These are phyloP conservation scores for Copromyces sp. DNA, from an alignment of 495 filamentous ascomycete genomes.

Conservation along the genomic window DNA sequence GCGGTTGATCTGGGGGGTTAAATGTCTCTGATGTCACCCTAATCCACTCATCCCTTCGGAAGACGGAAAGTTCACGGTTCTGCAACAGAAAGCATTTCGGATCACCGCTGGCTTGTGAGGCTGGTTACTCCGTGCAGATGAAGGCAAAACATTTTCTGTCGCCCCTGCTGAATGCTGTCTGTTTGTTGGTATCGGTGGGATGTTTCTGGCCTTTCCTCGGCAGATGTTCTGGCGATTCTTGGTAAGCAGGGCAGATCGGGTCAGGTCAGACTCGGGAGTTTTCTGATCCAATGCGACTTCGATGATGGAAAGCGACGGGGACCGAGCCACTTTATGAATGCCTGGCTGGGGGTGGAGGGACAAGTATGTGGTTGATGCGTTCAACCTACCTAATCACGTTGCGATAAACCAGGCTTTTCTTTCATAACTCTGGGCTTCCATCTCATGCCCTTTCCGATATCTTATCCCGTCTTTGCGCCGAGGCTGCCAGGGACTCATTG, in stretches of 20 bases:
- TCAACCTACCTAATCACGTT: not conserved
- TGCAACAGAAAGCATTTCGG: not conserved
- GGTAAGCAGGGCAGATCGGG: not conserved
- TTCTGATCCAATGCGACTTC: too few species aligned
- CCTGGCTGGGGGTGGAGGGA: not conserved
- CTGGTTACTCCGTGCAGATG: not conserved
- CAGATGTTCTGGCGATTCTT: not conserved
- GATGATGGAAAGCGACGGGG: too few species aligned
- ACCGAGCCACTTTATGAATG: not conserved
- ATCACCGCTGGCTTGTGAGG: not conserved
- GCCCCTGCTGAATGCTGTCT: not conserved
- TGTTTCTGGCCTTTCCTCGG: not conserved
- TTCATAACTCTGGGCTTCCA: too few species aligned
- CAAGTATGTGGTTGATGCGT: not conserved
- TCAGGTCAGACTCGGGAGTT: not conserved
- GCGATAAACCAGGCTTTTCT: too few species aligned
- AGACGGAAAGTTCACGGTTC: not conserved
- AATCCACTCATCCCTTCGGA: not conserved
- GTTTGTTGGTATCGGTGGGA: not conserved
- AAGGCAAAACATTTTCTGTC: not conserved
- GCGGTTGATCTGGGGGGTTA: not conserved
- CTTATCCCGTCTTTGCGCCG: too few species aligned
- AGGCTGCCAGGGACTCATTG: too few species aligned
- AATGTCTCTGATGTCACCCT: not conserved
- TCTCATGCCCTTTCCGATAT: too few species aligned